Evolutionary conservation across 805 yeast genomes (phyloP), one percentile per base, ranked within the genome.

Genomic region (Candida insectalens): DNA sequence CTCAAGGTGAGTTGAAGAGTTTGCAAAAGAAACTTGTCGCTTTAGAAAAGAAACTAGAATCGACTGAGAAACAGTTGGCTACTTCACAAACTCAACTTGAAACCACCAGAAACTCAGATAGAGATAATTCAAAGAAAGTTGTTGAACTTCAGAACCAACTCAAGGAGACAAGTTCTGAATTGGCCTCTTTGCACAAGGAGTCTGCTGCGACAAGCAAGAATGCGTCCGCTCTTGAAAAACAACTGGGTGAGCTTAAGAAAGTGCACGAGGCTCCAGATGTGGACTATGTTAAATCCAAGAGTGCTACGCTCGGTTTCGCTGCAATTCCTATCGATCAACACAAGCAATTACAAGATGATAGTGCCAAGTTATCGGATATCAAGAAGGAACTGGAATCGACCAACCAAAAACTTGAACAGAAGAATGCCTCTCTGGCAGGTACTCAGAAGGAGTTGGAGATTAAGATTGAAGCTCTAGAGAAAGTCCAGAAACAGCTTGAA

Each of bases 251-350:
- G 19, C 27, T 42, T 36, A 40, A 43, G 19, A 15, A 17, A 8
- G 34, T 35, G 32, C n/a, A 48, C 9, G 47, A 43, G 4, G 37
- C 41, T 8, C 71, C 74, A 4, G 46, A 59, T 9, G 41, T 47
- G 12, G 56, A 47, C 6, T 53, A 53, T 33, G 40, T 62, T 25
- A 36, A 36, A 14, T 42, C 45, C 6, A 53, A 53, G 26, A 60
- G 67, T 4, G 26, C 41, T 4, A 32, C 34, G 8, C 53, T 43
- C 35, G 55, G 59, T 3, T 37, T 55, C 10, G 37, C 43, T 9
- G 42, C 51, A 26, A 35, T 60, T 19, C 53, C 53, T 23, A 36
- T 35, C 21, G 36, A 32, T 6, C 53, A 40, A 7, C 52, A 53
- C 32, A 38, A 41, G 19, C 28, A 32, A 8, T 16, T 38, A 20